Percentiles rank a stretch among this genome's conserved stretches.
These are phyloP conservation scores for Ganoderma leucocontextum DNA, from an alignment of 1,284 basidiomycete genomes.

Conservation along the genomic window DNA sequence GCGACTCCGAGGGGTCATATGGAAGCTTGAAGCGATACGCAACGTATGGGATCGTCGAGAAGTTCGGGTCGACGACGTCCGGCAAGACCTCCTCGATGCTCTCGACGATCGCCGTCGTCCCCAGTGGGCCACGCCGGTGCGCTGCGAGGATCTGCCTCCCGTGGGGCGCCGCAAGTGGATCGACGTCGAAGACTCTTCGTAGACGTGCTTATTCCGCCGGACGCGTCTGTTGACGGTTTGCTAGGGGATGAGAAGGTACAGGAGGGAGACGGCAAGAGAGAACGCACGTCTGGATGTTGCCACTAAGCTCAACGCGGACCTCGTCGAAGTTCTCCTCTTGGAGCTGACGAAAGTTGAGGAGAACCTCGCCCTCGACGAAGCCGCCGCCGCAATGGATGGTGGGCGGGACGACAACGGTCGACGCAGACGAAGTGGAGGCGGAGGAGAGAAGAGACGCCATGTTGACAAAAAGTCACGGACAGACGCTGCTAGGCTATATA, in stretches of 20 bases:
- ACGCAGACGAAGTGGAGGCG: neutral
- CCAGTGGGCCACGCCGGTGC: too few species aligned
- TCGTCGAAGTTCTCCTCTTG: slow-evolving; percentile 20
- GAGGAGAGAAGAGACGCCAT: neutral
- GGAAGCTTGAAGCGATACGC: neutral
- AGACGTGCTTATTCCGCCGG: neutral
- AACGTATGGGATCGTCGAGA: neutral
- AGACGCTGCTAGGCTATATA: neutral
- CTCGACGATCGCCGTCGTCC: neutral
- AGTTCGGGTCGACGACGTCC: neutral
- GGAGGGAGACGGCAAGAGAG: neutral
- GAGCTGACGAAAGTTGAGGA: slow-evolving; percentile 19
- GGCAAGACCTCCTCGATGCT: neutral
- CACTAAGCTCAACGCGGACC: slow-evolving; percentile 16
- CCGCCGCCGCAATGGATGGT: slow-evolving; percentile 5
- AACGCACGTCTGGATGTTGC: slow-evolving; percentile 15
- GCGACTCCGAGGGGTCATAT: neutral
- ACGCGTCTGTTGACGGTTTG: neutral
- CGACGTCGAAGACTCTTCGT: neutral
- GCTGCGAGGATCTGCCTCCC: neutral
- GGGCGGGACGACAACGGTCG: slow-evolving; percentile 3
- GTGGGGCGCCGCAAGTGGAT: neutral
- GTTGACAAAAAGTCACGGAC: neutral
- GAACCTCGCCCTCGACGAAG: slow-evolving; percentile 20
- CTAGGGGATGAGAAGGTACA: neutral